Evolutionary conservation across 1,284 basidiomycete genomes (phyloP).

Genomic region (Trametes polyzona): DNA sequence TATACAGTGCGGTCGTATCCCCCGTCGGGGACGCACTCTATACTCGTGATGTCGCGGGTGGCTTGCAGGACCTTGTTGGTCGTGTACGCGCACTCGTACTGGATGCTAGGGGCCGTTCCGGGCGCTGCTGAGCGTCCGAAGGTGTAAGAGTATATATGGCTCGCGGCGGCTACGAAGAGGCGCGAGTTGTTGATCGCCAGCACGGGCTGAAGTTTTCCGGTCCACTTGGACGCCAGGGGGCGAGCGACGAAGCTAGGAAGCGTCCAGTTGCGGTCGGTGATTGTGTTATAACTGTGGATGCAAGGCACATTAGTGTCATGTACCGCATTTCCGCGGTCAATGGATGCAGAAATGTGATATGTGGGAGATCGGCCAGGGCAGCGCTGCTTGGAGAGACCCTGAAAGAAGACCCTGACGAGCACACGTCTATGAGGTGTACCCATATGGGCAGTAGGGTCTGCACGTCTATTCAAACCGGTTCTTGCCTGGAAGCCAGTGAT

Average conservation of each 20-base stretch:
- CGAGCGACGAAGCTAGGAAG: slow-evolving; percentile 59
- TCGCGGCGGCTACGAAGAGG: slow-evolving; percentile 67
- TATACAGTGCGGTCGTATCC: slow-evolving; percentile 54
- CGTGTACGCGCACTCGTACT: slow-evolving; percentile 53
- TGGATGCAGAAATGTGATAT: too few species aligned
- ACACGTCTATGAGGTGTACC: too few species aligned
- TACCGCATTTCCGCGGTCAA: background rate
- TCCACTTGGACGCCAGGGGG: slow-evolving; percentile 69
- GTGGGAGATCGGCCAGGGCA: too few species aligned
- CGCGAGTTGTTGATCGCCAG: slow-evolving; percentile 61
- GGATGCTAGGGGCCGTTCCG: slow-evolving; percentile 46
- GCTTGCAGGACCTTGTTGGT: slow-evolving; percentile 42
- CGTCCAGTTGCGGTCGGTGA: slow-evolving; percentile 62
- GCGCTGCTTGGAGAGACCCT: too few species aligned
- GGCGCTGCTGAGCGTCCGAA: slow-evolving; percentile 43
- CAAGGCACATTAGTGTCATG: too few species aligned
- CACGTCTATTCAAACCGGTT: too few species aligned
- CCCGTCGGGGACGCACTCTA: slow-evolving; percentile 52
- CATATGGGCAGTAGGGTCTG: too few species aligned
- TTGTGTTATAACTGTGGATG: slow-evolving; percentile 53
- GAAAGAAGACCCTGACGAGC: too few species aligned
- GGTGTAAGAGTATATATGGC: slow-evolving; percentile 58
- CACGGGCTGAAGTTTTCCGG: slow-evolving; percentile 56
- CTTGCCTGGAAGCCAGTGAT: too few species aligned
- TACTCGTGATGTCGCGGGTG: slow-evolving; percentile 55